A percentile compares a stretch with the other conserved stretches of the same genome.
Conservation (phyloP, 345 rosid genomes). For the Clausena lansium region DNA sequence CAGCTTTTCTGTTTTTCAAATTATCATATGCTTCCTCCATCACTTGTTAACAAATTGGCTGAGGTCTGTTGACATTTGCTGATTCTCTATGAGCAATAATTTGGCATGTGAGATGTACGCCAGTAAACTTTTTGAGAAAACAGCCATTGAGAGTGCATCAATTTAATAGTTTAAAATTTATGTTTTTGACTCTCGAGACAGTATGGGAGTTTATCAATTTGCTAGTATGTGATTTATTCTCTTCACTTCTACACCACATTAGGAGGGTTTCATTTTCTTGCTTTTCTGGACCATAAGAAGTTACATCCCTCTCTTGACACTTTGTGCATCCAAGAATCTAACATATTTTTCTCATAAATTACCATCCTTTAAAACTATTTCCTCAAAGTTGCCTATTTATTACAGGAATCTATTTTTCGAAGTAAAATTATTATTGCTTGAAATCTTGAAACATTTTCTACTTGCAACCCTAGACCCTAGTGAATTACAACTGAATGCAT, state of each 20-base stretch:
- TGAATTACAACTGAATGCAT: not conserved
- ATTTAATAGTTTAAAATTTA: not conserved
- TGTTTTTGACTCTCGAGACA: not conserved
- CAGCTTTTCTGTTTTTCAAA: not conserved
- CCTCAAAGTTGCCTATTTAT: not conserved
- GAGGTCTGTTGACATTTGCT: not conserved
- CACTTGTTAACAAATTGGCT: not conserved
- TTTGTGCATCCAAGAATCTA: not conserved
- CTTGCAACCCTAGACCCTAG: not conserved
- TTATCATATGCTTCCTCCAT: constrained; percentile 4
- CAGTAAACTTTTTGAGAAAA: not conserved
- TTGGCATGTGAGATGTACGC: not conserved
- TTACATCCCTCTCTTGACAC: not conserved
- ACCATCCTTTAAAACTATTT: not conserved
- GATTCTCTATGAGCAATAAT: not conserved
- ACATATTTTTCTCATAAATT: not conserved
- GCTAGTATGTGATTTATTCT: not conserved
- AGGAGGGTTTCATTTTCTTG: not conserved
- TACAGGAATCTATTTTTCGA: not conserved
- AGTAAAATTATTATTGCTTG: not conserved
- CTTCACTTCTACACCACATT: not conserved
- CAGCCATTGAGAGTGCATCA: not conserved
- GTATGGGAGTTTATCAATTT: not conserved
- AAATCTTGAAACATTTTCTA: not conserved
- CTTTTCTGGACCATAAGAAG: not conserved